A percentile compares a stretch with the other conserved stretches of the same genome.
Conservation (phyloP, 2,329 filamentous ascomycete species). For the Venturia pyrina region DNA sequence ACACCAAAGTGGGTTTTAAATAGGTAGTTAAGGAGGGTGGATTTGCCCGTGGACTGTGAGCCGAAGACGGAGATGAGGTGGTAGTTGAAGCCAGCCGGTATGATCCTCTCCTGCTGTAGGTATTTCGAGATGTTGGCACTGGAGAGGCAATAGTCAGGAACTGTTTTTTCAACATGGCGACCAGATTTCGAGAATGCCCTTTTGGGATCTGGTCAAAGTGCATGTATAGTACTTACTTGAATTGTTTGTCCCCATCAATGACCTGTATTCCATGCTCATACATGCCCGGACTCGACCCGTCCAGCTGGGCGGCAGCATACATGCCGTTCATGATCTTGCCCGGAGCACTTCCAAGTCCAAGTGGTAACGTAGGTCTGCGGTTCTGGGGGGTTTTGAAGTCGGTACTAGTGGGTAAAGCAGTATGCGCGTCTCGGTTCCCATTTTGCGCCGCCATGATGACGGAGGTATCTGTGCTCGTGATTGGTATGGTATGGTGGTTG, state of each 20-base stretch:
- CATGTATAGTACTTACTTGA: slow-evolving; percentile 59
- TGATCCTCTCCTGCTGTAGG: slow-evolving; percentile 67
- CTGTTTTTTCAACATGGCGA: neutral
- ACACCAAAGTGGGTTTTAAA: slow-evolving; percentile 96
- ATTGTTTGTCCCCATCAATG: slow-evolving; percentile 90
- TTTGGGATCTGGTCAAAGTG: neutral
- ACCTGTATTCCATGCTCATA: slow-evolving; percentile 96
- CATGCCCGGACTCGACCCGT: slow-evolving; percentile 52
- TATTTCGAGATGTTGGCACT: slow-evolving; percentile 75
- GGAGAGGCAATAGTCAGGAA: slow-evolving; percentile 8
- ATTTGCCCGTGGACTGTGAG: slow-evolving; percentile 97
- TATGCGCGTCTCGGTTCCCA: neutral
- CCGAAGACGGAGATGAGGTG: slow-evolving; percentile 98
- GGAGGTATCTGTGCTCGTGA: neutral
- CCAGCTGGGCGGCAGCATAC: slow-evolving; percentile 52
- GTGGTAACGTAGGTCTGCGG: slow-evolving; percentile 9
- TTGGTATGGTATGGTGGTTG: neutral
- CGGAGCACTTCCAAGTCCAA: slow-evolving; percentile 25
- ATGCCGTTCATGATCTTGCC: slow-evolving; percentile 62
- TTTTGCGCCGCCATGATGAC: slow-evolving; percentile 6
- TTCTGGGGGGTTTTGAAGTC: neutral
- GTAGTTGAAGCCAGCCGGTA: slow-evolving; percentile 93
- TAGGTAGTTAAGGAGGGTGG: slow-evolving; percentile 87
- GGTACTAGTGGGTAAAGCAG: neutral
- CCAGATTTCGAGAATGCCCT: neutral